Evolutionary conservation across 23 red algal genomes (phyloP).

Genomic region (Chondrus crispus): DNA sequence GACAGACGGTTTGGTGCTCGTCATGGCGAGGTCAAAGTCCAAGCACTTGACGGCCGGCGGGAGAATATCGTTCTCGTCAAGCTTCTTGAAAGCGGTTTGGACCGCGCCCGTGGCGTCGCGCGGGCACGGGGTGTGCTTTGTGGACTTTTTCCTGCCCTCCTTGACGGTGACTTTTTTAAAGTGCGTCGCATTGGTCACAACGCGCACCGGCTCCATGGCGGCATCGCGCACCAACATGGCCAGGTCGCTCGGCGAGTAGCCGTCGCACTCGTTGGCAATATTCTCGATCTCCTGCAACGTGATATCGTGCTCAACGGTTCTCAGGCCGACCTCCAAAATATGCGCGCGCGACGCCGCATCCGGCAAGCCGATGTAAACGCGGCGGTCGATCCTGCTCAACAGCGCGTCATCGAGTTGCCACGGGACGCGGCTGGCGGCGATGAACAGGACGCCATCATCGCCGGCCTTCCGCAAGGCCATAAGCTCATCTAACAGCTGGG

Average conservation of each 20-base stretch:
- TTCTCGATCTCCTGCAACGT: constrained; percentile 21
- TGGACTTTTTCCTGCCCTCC: not conserved
- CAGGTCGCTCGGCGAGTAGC: constrained; percentile 70
- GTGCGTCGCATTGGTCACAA: not conserved
- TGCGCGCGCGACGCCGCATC: constrained; percentile 39
- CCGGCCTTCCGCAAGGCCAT: constrained; percentile 30
- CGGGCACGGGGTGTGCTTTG: not conserved
- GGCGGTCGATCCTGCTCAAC: constrained; percentile 52
- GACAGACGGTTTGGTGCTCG: not conserved
- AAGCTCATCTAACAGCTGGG: constrained; percentile 77
- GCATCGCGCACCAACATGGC: not conserved
- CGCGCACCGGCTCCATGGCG: not conserved
- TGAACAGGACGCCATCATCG: constrained; percentile 60
- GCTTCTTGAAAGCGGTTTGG: not conserved
- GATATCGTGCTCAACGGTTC: constrained; percentile 37
- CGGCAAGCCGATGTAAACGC: constrained; percentile 77
- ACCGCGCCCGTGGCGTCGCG: not conserved
- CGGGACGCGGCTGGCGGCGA: constrained; percentile 71
- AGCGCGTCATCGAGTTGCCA: constrained; percentile 75
- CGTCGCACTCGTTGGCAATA: constrained; percentile 7
- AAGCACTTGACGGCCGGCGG: not conserved
- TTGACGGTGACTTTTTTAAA: not conserved
- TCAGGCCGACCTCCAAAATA: constrained; percentile 25
- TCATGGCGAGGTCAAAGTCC: not conserved
- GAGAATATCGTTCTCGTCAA: not conserved